A percentile compares a stretch with the other conserved stretches of the same genome.
Evolutionary conservation across 106 monocot species (phyloP).

Genomic region (Acanthochlamys bracteata): DNA sequence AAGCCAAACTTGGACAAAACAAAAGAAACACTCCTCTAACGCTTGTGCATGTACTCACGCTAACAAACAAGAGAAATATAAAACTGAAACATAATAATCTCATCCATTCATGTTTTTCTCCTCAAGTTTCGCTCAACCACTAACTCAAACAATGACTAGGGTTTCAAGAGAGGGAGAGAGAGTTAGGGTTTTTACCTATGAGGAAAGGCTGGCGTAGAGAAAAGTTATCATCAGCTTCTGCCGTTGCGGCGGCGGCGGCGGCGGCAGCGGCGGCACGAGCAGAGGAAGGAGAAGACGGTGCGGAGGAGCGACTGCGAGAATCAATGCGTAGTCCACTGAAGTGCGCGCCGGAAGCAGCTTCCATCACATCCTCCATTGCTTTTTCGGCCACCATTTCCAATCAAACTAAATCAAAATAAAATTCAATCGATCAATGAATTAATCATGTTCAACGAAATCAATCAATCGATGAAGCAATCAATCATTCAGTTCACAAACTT

Average conservation of each 20-base stretch:
- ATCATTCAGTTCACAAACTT: too few relatives aligned
- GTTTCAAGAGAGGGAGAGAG: neutral
- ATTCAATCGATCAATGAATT: too few relatives aligned
- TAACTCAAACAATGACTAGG: neutral
- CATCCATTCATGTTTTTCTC: too few relatives aligned
- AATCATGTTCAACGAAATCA: too few relatives aligned
- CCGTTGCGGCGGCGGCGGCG: constrained; percentile 4
- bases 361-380: constrained; percentile 52
- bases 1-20: too few relatives aligned
- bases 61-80: too few relatives aligned
- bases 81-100: too few relatives aligned
- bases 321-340: constrained; percentile 64
- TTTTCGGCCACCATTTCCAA: constrained; percentile 9
- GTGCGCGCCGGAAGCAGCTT: constrained; percentile 42
- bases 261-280: constrained; percentile 20
- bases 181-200: constrained; percentile 39
- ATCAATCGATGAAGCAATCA: too few relatives aligned
- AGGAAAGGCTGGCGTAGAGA: constrained; percentile 52
- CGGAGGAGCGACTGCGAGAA: constrained; percentile 26
- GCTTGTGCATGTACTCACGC: too few relatives aligned
- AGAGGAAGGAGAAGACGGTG: constrained; percentile 18
- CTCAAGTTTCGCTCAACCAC: too few relatives aligned
- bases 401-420: too few relatives aligned
- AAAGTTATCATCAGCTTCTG: constrained; percentile 4
- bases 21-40: too few relatives aligned